phyloP scores from a whole-genome alignment of 2,329 filamentous ascomycete species.

The Zymoseptoria tritici region DNA sequence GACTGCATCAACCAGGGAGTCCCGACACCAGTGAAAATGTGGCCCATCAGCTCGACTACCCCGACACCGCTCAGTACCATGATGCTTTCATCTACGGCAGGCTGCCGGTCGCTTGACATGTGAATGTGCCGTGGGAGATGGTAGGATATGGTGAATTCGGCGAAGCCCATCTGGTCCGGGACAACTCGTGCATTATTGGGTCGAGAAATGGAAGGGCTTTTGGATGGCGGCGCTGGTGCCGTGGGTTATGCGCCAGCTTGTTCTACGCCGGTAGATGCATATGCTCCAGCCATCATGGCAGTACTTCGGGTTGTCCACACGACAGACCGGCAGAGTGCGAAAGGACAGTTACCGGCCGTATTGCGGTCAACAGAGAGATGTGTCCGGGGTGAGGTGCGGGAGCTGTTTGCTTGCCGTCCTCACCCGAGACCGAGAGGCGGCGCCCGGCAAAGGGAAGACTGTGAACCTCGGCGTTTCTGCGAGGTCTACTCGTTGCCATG shows the following conservation, averaged over 20 bases:
- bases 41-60: too few relatives aligned
- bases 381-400: background rate
- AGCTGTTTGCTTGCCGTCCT: background rate
- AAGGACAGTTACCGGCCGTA: background rate
- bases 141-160: slow-evolving; percentile 15
- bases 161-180: slow-evolving; percentile 9
- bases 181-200: too few relatives aligned
- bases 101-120: slow-evolving; percentile 12
- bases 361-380: background rate
- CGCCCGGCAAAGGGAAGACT: background rate
- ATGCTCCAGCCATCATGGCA: too few relatives aligned
- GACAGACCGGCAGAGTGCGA: too few relatives aligned
- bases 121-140: slow-evolving; percentile 19
- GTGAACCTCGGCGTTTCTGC: background rate
- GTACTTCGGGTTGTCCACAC: too few relatives aligned
- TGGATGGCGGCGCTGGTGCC: background rate
- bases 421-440: background rate
- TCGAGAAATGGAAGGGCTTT: too few relatives aligned
- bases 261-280: too few relatives aligned
- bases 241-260: slow-evolving; percentile 15
- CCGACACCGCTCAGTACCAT: too few relatives aligned
- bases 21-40: too few relatives aligned
- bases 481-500: background rate
- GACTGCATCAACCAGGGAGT: too few relatives aligned
- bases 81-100: slow-evolving; percentile 16